Base-by-base conservation (phyloP, 345 rosid genomes). In the Anacardium occidentale region DNA sequence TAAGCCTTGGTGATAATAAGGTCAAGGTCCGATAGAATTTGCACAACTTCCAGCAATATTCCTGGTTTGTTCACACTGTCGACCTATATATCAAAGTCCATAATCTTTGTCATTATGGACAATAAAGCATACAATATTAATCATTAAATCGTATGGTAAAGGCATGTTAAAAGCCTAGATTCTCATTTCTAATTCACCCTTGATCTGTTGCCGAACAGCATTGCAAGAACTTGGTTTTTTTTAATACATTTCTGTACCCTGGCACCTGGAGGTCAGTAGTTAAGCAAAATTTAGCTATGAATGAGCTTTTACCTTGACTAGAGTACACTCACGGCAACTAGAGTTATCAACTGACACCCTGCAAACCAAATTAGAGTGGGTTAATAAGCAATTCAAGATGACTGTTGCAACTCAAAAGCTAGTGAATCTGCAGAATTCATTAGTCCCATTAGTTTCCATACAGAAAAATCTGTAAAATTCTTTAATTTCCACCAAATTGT, bases 41-140 rank as follows among this genome's bases (percentile, higher is more conserved):
- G 97, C 62, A 94, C 98, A 47, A 89, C 98, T 89, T 92, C 98
- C 25, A 94, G 88, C 42, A 94, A 76, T 68, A 94, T 94, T 78
- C 98, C 98, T 11, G 93, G 97, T 76, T 92, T 94, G 83, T 90
- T 94, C 89, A 89, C 80, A 80, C 98, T 92, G 78, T 92, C 97
- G 56, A 94, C 91, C 98, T 94, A 62, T 54, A 67, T 52, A 64
- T 14, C 17, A 32, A 15, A 53, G 53, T 53, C 54, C 44, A 59
- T 76, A 24, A 50, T 12, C 6, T 18, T 50, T 15, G 14, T 15
- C 53, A 50, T 50, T 13, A 5, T 15, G 53, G 53, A 13, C 53
- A 50, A 37, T 37, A 7, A 37, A 37, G 42, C 42, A 37, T 37
- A 7, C 42, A 37, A 37, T 37, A 5, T 37, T 37, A 14, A 14